Evolutionary conservation across 2,329 filamentous ascomycete genomes (phyloP).

Genomic region (Teratosphaeria viscida): DNA sequence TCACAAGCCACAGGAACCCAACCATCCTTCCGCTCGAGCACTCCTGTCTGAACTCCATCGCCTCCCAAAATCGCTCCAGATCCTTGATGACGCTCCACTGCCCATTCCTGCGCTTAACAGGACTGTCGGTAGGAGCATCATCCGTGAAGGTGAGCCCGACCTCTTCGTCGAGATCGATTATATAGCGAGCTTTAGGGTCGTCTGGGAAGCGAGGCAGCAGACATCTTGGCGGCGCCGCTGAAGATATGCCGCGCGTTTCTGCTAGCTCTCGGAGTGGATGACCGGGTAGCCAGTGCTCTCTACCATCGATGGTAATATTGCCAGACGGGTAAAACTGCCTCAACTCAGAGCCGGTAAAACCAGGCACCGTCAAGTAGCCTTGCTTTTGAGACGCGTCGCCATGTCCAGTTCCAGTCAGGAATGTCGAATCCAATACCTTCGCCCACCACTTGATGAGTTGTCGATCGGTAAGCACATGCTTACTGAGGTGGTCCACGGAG

Average conservation of each 20-base stretch:
- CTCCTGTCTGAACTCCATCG: constrained; percentile 94
- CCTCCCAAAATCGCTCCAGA: constrained; percentile 93
- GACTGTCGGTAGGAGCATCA: constrained; percentile 23
- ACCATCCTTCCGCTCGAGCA: constrained; percentile 87
- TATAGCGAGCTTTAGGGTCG: constrained; percentile 84
- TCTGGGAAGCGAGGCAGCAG: constrained; percentile 86
- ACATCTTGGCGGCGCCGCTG: constrained; percentile 58
- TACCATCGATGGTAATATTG: background rate
- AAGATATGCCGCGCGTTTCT: constrained; percentile 35
- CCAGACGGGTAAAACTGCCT: constrained; percentile 62
- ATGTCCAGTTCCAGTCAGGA: constrained; percentile 30
- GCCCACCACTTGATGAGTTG: constrained; percentile 96
- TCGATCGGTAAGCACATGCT: constrained; percentile 86
- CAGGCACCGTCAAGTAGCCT: constrained; percentile 78
- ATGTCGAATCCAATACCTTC: constrained; percentile 66
- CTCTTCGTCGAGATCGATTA: constrained; percentile 82
- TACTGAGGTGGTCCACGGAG: constrained; percentile 71
- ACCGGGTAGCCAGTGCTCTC: constrained; percentile 45
- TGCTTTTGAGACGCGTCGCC: background rate
- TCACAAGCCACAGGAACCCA: constrained; percentile 88
- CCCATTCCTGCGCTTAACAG: constrained; percentile 43
- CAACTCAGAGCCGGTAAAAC: constrained; percentile 72
- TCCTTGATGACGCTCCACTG: constrained; percentile 76
- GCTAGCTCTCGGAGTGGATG: constrained; percentile 65
- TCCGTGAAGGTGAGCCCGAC: constrained; percentile 19